Evolutionary conservation across 257 asterid species (phyloP).

Genomic region (Lantana camara): DNA sequence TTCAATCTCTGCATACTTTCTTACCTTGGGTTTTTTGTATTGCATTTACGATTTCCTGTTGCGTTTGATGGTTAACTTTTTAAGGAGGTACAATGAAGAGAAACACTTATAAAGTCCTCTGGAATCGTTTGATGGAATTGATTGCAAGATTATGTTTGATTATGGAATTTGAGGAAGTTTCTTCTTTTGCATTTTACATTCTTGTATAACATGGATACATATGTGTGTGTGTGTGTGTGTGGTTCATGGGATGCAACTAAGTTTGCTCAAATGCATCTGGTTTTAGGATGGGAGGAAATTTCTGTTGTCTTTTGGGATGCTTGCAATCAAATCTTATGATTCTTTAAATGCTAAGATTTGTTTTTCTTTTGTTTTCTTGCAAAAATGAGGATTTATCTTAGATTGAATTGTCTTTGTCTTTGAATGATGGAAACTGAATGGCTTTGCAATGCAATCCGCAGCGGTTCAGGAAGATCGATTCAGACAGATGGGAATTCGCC

Average conservation of each 20-base stretch:
- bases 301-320: too few species aligned
- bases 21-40: background rate
- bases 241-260: background rate
- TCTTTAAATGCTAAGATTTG: background rate
- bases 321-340: too few species aligned
- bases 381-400: too few species aligned
- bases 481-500: conserved; percentile 92
- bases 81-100: background rate
- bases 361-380: background rate
- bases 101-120: background rate
- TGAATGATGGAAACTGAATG: conserved; percentile 5
- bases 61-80: background rate
- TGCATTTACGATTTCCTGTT: background rate
- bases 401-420: background rate
- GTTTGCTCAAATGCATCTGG: background rate
- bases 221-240: background rate
- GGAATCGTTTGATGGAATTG: background rate
- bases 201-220: background rate
- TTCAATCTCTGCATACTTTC: background rate
- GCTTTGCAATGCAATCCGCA: conserved; percentile 24
- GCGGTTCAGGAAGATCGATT: conserved; percentile 85
- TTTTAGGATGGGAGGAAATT: background rate
- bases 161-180: background rate
- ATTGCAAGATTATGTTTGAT: background rate
- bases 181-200: background rate